Evolutionary conservation across 768 basidiomycete species (phyloP).

Genomic region (Leucosporidium scottii): DNA sequence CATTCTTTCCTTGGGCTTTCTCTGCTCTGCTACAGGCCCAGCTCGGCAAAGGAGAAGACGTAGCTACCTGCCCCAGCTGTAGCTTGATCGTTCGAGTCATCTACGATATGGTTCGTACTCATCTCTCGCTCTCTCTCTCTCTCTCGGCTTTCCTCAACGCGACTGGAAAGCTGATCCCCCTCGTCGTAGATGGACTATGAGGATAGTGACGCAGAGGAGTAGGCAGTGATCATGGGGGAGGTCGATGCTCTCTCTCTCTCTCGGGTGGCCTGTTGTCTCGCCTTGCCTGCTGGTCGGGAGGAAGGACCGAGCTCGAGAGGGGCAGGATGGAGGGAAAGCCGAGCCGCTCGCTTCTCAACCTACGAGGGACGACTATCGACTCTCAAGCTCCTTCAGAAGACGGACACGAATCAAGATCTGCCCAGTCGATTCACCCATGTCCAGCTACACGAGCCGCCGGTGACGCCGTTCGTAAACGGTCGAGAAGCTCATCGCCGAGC

Average conservation of each 20-base stretch:
- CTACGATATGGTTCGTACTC: slow-evolving; percentile 71
- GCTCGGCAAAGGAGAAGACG: slow-evolving; percentile 80
- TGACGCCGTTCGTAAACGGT: too few species aligned
- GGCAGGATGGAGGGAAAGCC: too few species aligned
- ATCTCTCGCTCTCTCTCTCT: background rate
- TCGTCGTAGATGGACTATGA: slow-evolving; percentile 67
- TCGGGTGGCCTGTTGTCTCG: too few species aligned
- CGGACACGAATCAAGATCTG: too few species aligned
- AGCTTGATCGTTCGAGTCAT: slow-evolving; percentile 85
- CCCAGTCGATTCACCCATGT: too few species aligned
- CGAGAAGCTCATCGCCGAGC: too few species aligned
- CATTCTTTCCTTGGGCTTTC: background rate
- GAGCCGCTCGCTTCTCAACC: too few species aligned
- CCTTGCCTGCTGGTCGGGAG: too few species aligned
- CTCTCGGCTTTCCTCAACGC: slow-evolving; percentile 7
- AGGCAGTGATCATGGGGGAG: slow-evolving; percentile 44
- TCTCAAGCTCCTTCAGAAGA: too few species aligned
- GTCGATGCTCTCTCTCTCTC: slow-evolving; percentile 38
- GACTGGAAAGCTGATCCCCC: slow-evolving; percentile 10
- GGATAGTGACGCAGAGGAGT: slow-evolving; percentile 57
- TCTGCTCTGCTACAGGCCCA: slow-evolving; percentile 56
- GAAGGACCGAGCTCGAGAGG: too few species aligned
- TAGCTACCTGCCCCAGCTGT: slow-evolving; percentile 93
- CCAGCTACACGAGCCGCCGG: too few species aligned
- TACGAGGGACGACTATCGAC: too few species aligned